These are phyloP conservation scores for Gymnopilus junonius DNA, from an alignment of 768 basidiomycete genomes.

Conservation along the genomic window DNA sequence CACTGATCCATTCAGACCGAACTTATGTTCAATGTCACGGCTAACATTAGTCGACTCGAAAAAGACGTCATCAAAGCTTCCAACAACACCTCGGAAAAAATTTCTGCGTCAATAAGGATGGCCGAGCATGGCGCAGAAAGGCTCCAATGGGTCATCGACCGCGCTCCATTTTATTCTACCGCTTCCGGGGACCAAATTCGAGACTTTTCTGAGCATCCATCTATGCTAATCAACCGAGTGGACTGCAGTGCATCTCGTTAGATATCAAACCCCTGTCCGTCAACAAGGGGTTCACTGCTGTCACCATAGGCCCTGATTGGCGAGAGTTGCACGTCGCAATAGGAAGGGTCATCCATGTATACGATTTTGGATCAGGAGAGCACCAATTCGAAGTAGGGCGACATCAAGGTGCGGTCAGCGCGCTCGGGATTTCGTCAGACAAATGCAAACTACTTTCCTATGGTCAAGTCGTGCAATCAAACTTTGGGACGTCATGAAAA, in stretches of 20 bases:
- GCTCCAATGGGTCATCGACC: not conserved
- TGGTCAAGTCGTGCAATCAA: not conserved
- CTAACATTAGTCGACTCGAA: not conserved
- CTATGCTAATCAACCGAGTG: not conserved
- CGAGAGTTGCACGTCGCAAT: not conserved
- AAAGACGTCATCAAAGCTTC: not conserved
- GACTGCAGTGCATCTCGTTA: not conserved
- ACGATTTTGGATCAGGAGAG: not conserved
- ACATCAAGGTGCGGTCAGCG: not conserved
- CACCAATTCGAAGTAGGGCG: not conserved
- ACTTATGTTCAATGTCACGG: not conserved
- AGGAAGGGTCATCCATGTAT: not conserved
- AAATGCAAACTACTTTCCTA: not conserved
- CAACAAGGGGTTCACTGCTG: not conserved
- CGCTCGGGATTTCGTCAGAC: not conserved
- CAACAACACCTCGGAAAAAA: not conserved
- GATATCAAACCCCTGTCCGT: not conserved
- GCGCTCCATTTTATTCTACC: not conserved
- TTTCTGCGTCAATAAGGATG: not conserved
- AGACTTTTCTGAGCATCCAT: not conserved
- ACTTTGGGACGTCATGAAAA: not conserved
- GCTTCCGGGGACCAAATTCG: not conserved
- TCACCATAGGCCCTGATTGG: not conserved
- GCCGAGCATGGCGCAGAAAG: not conserved
- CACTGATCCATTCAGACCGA: not conserved